Evolutionary conservation across 306 rosid genomes (phyloP).

Genomic region (Rosa rugosa): DNA sequence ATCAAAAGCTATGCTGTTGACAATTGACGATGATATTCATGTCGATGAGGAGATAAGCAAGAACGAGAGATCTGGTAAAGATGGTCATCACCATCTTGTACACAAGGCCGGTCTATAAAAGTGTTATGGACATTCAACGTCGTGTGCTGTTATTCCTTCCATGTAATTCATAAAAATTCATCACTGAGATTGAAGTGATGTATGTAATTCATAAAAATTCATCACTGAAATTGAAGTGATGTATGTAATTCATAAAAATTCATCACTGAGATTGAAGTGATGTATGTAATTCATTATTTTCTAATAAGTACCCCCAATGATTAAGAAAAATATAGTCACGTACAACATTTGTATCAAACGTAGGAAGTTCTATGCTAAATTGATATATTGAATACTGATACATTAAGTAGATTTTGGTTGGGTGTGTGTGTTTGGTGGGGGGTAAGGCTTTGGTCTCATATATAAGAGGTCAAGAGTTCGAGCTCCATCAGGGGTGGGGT

Average conservation of each 20-base stretch:
- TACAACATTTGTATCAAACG: too few species aligned
- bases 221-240: neutral
- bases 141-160: neutral
- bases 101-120: neutral
- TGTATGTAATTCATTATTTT: neutral
- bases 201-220: neutral
- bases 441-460: too few species aligned
- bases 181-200: neutral
- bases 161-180: neutral
- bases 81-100: constrained; percentile 1
- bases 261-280: neutral
- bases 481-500: too few species aligned
- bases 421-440: too few species aligned
- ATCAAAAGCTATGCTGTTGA: constrained; percentile 27
- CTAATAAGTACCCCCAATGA: neutral
- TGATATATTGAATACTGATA: too few species aligned
- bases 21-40: constrained; percentile 65
- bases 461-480: too few species aligned
- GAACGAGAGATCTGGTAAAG: constrained; percentile 31
- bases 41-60: constrained; percentile 45
- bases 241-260: neutral
- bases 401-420: too few species aligned
- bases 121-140: neutral
- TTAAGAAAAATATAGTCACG: too few species aligned
- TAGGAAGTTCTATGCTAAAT: too few species aligned